Base-by-base conservation (phyloP, 2,329 filamentous ascomycete species). In the Didymosphaeria variabile region DNA sequence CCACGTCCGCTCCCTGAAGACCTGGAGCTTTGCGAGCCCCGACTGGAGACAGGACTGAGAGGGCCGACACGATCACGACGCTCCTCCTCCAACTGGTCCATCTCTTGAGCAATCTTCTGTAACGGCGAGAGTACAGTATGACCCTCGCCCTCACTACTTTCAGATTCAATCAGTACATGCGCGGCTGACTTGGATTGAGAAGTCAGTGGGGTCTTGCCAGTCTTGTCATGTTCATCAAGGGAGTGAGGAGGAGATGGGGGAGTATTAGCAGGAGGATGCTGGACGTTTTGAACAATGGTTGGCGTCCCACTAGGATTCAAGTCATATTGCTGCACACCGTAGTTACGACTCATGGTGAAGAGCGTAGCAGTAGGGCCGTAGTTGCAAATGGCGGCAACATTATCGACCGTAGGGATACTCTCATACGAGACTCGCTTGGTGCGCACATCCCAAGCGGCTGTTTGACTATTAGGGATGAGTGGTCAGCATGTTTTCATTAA, bases 371-470 rank as follows among this genome's bases (percentile, higher is more conserved):
- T 93, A 0, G 94, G 91, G 1, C 94, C 95, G 77, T 95, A 97
- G 62, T 94, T 91, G 47, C 94, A 91, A 46, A 99, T 86, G 17
- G 92, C 94, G 64, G 87, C 87, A 60, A 97, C 87, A 67, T 90
- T 88, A 40, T 95, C 90, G 7, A 94, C 85, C 1, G 93, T 97
- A 6, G 94, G 93, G 59, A 98, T 91, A 60, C 87, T 86, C 72
- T 97, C 94, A 78, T 89, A 96, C 3, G 93, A 94, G 69, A 99
- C 93, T 74, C 97, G 90, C 77, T 98, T 98, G n/a, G 95, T 99
- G 65, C 94, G 88, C 47, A 99, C 95, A 83, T 99, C 95, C 94
- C 95, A 99, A 60, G 93, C 91, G 71, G 92, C 89, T 40, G 94
- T 97, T 84, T 97, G 91, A 58, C 94, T 83, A 63, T 65, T 57